A percentile compares a stretch with the other conserved stretches of the same genome.
These are phyloP conservation scores for Boletus eberwhitei DNA, from an alignment of 768 basidiomycete species.

Conservation along the genomic window DNA sequence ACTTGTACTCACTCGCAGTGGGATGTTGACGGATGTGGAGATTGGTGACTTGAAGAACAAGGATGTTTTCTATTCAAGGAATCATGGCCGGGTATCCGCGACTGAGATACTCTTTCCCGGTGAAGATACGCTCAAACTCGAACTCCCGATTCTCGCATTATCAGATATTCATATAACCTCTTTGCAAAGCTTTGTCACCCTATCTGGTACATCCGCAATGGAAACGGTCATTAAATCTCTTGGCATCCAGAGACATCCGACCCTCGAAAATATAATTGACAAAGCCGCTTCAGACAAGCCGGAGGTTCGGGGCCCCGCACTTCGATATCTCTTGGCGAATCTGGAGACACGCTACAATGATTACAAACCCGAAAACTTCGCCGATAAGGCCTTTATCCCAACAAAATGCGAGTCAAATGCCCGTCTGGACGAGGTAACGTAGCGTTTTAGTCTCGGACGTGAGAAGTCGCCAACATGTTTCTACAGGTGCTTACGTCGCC, in stretches of 20 bases:
- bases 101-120: slow-evolving; percentile 79
- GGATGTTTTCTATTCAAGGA: slow-evolving; percentile 5
- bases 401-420: slow-evolving; percentile 5
- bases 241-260: slow-evolving; percentile 1
- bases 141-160: slow-evolving; percentile 67
- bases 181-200: background rate
- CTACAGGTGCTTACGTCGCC: slow-evolving; percentile 7
- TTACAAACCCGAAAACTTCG: slow-evolving; percentile 12
- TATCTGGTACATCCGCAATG: background rate
- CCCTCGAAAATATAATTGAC: slow-evolving; percentile 3
- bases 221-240: background rate
- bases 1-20: slow-evolving; percentile 63
- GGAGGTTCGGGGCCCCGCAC: background rate
- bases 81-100: background rate
- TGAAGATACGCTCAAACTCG: slow-evolving; percentile 60
- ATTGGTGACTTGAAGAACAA: slow-evolving; percentile 1
- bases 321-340: slow-evolving; percentile 11
- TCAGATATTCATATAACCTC: background rate
- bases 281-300: slow-evolving; percentile 4
- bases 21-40: background rate
- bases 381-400: slow-evolving; percentile 10
- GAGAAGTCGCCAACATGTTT: background rate
- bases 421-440: slow-evolving; percentile 7
- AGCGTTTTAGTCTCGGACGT: background rate
- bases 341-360: slow-evolving; percentile 5